These are phyloP conservation scores for Phialemoniopsis sp. DNA, from an alignment of 2,329 filamentous ascomycete species.

Conservation along the genomic window DNA sequence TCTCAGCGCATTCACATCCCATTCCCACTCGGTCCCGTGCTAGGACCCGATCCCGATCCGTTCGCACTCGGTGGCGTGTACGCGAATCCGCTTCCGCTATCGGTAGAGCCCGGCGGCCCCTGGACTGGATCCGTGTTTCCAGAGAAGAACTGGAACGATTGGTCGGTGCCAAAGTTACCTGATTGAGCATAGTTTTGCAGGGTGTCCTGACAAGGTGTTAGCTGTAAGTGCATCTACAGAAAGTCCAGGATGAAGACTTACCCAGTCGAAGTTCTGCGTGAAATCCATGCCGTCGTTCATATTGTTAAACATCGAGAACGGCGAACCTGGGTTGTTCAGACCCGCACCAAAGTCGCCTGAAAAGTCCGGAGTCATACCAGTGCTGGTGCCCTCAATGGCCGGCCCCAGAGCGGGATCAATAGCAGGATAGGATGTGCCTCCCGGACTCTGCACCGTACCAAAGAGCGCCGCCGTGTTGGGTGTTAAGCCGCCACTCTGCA, in stretches of 20 bases:
- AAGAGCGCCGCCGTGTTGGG: slow-evolving; percentile 20
- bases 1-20: too few species aligned
- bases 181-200: slow-evolving; percentile 55
- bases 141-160: slow-evolving; percentile 48
- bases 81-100: slow-evolving; percentile 5
- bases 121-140: slow-evolving; percentile 13
- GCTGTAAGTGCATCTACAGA: slow-evolving; percentile 3
- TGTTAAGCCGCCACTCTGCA: slow-evolving; percentile 31
- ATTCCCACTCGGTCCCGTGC: too few species aligned
- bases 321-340: slow-evolving; percentile 33
- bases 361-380: slow-evolving; percentile 31
- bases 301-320: slow-evolving; percentile 49
- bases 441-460: slow-evolving; percentile 26
- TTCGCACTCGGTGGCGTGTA: slow-evolving; percentile 1
- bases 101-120: slow-evolving; percentile 8
- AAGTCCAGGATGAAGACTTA: slow-evolving; percentile 26
- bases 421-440: slow-evolving; percentile 35
- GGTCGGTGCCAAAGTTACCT: slow-evolving; percentile 48
- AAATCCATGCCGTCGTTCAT: slow-evolving; percentile 39
- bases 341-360: slow-evolving; percentile 23
- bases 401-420: slow-evolving; percentile 35
- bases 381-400: slow-evolving; percentile 13
- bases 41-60: too few species aligned
- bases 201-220: slow-evolving; percentile 35
- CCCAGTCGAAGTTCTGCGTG: slow-evolving; percentile 54